Percentiles rank a stretch among this genome's conserved stretches.
Evolutionary conservation across 2,329 filamentous ascomycete species (phyloP).

Genomic region (Didymella arachidicola): DNA sequence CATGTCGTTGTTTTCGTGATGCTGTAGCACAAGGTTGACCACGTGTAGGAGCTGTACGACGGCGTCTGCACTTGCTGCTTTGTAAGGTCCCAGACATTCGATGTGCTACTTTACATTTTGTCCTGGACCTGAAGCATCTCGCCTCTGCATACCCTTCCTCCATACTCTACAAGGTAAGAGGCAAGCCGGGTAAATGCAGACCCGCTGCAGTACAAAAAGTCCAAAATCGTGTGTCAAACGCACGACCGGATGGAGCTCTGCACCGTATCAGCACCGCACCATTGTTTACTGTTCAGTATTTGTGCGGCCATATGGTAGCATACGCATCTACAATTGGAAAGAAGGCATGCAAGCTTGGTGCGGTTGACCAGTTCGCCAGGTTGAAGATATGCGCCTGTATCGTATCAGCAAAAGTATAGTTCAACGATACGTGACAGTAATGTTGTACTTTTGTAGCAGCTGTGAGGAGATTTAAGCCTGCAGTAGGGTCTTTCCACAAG

Average conservation of each 20-base stretch:
- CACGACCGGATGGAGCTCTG: too few relatives aligned
- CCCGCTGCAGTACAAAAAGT: too few relatives aligned
- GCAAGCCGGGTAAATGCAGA: neutral
- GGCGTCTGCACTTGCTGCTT: neutral
- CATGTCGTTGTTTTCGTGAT: constrained; percentile 6
- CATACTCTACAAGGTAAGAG: neutral
- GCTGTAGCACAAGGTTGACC: constrained; percentile 15
- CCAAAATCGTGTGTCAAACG: too few relatives aligned
- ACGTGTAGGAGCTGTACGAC: constrained; percentile 11
- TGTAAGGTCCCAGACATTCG: neutral
- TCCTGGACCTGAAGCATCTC: neutral
- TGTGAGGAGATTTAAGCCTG: neutral
- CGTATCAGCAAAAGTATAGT: neutral
- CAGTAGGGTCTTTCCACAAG: neutral
- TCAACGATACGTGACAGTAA: neutral
- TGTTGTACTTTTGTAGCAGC: neutral
- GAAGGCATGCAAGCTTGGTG: neutral
- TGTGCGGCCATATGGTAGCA: neutral
- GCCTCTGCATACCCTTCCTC: neutral
- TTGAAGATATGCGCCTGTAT: neutral
- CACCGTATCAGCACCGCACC: neutral
- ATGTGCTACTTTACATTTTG: neutral
- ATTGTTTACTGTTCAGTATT: neutral
- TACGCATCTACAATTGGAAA: neutral
- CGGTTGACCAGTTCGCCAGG: neutral